Evolutionary conservation across 129 eudicot genomes (phyloP).

Genomic region (Glebionis coronaria): DNA sequence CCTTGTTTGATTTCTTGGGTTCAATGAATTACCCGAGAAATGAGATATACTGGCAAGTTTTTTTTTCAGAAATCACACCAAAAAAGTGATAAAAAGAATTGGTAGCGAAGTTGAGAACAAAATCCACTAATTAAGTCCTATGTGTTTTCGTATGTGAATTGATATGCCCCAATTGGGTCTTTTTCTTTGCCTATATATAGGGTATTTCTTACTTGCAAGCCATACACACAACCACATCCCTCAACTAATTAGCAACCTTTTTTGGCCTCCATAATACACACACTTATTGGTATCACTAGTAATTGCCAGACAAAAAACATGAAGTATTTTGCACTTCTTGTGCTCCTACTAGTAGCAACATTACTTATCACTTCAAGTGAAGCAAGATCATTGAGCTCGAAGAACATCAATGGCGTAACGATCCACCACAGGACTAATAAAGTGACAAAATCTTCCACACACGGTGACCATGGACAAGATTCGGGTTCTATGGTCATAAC

Average conservation of each 20-base stretch:
- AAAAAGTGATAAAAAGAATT: slow-evolving; percentile 9
- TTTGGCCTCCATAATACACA: slow-evolving; percentile 1
- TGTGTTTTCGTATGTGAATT: slow-evolving; percentile 20
- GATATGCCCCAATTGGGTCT: slow-evolving; percentile 8
- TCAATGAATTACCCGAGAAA: no score
- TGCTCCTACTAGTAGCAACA: slow-evolving; percentile 18
- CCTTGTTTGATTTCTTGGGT: no score
- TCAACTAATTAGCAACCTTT: neutral
- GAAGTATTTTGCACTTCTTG: slow-evolving; percentile 22
- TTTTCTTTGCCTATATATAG: slow-evolving; percentile 28
- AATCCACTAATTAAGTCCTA: slow-evolving; percentile 17
- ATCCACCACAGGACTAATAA: slow-evolving; percentile 6
- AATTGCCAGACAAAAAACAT: slow-evolving; percentile 7
- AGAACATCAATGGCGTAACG: slow-evolving; percentile 10
- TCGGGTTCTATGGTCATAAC: neutral
- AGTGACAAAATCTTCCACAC: neutral
- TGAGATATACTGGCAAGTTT: no score
- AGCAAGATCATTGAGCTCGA: slow-evolving; percentile 25
- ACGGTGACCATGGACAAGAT: slow-evolving; percentile 2
- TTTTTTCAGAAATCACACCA: no score
- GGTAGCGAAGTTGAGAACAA: slow-evolving; percentile 28
- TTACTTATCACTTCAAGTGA: slow-evolving; percentile 30
- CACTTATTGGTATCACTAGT: slow-evolving; percentile 9
- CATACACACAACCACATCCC: slow-evolving; percentile 13
- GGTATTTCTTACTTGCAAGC: slow-evolving; percentile 32